These are phyloP conservation scores for Vinca minor DNA, from an alignment of 257 asterid species.

Conservation along the genomic window DNA sequence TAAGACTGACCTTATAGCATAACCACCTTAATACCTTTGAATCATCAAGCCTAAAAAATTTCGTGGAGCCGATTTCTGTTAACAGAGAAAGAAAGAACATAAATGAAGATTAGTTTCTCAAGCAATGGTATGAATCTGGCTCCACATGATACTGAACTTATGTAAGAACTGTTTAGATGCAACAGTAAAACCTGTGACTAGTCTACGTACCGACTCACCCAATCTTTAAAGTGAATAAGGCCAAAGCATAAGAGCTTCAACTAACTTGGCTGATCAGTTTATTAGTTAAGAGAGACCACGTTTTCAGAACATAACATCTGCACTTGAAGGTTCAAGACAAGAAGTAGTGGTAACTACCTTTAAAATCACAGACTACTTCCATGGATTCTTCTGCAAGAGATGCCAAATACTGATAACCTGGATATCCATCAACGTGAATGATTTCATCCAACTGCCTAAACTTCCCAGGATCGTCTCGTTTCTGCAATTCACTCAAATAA, in stretches of 20 bases:
- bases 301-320: not conserved
- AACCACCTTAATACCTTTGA: constrained; percentile 77
- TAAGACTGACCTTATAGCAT: constrained; percentile 63
- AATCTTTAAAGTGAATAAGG: not conserved
- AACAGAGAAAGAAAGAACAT: constrained; percentile 14
- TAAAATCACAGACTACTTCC: constrained; percentile 83
- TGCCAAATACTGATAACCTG: constrained; percentile 60
- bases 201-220: not conserved
- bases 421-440: constrained; percentile 52
- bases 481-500: constrained; percentile 39
- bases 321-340: not conserved
- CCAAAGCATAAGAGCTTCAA: not conserved
- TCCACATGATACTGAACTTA: not conserved
- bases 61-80: constrained; percentile 68
- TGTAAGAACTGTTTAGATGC: not conserved
- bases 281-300: not conserved
- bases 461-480: constrained; percentile 72
- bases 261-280: not conserved
- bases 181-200: not conserved
- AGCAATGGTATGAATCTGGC: not conserved
- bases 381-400: constrained; percentile 62
- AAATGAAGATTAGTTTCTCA: not conserved
- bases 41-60: constrained; percentile 88
- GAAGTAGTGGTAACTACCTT: constrained; percentile 41
- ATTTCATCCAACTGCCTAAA: constrained; percentile 94